These are phyloP conservation scores for Sphagnum contortum DNA, from an alignment of 225 moss, liverwort and hornwort genomes.

Conservation along the genomic window DNA sequence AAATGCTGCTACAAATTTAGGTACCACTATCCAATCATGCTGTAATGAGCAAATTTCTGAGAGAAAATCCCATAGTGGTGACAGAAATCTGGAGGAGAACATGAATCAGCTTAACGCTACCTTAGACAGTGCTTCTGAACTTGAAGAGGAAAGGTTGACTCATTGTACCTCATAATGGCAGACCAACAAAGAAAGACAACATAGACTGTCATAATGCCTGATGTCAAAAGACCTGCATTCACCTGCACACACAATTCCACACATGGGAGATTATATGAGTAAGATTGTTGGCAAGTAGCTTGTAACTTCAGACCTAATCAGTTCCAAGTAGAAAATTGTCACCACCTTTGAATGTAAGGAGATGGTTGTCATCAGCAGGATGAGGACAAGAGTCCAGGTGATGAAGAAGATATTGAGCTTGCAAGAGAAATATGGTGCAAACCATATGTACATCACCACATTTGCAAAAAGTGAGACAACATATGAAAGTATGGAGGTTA, in stretches of 20 bases:
- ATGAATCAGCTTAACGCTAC: no score
- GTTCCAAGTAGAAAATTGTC: background rate
- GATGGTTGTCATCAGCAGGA: constrained; percentile 30
- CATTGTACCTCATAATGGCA: constrained; percentile 78
- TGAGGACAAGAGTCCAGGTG: constrained; percentile 52
- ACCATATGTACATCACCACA: constrained; percentile 65
- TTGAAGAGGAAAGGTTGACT: no score
- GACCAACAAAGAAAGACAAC: constrained; percentile 98
- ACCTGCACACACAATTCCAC: constrained; percentile 26
- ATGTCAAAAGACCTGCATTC: constrained; percentile 89
- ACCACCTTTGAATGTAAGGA: constrained; percentile 58
- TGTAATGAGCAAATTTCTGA: no score
- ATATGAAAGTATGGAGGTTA: constrained; percentile 35
- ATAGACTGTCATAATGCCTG: constrained; percentile 76
- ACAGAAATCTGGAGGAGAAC: no score
- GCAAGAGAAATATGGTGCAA: constrained; percentile 50
- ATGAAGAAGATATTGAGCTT: constrained; percentile 78
- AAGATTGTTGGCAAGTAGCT: no score
- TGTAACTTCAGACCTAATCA: no score
- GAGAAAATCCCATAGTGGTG: no score
- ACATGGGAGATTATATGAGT: no score
- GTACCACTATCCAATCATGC: no score
- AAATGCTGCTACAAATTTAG: no score
- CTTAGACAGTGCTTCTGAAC: no score
- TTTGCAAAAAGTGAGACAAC: constrained; percentile 29